Base-by-base conservation (phyloP, 192 early-diverging fungal species). In the Lunasporangiospora selenospora region DNA sequence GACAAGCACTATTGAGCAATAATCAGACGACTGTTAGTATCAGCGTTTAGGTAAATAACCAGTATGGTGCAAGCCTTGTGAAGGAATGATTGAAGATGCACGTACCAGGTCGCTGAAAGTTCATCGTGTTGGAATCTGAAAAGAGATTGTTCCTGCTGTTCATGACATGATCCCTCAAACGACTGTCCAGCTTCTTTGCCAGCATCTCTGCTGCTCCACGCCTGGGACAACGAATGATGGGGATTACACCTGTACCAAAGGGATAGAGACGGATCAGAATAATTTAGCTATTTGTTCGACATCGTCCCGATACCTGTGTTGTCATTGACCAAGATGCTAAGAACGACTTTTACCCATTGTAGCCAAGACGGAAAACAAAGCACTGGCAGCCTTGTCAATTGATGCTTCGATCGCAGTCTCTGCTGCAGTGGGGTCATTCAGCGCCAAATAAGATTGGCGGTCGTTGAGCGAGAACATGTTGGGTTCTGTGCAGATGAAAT, bases 171-270 rank as follows among this genome's bases (percentile, higher is more conserved):
- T 99, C 96, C 16, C 98, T 87, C 47, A 99, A 80, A 67, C 89
- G 88, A 31, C 85, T 81, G 33, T 99, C 95, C 32, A 99, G 79
- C 55, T 95, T 94, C 32, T 84, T 82, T 0, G 97, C 95, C 13
- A 99, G 87, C 81, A 93, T 91, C 65, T 96, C 97, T 0, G 98
- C 94, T 6, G 95, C 93, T 70, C 92, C 95, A 45, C 96, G 95
- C 39, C 90, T 77, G 16, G 95, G 91, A 60, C 89, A 92, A 21
- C 95, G 87, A 53, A 99, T 97, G 18, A 95, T 89, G 11, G 98
- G 98, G 30, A 98, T 83, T 0, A 85, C 83, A 52, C 90, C 91
- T 85, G 54, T 18, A 75, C n/a, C n/a, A n/a, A n/a, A n/a, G n/a
- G 24, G 16, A 15, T 47, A 57, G 26, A 52, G 18, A 4, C 30